Conservation (phyloP, 2,329 filamentous ascomycete species). For the Aspergillus novofumigatus region DNA sequence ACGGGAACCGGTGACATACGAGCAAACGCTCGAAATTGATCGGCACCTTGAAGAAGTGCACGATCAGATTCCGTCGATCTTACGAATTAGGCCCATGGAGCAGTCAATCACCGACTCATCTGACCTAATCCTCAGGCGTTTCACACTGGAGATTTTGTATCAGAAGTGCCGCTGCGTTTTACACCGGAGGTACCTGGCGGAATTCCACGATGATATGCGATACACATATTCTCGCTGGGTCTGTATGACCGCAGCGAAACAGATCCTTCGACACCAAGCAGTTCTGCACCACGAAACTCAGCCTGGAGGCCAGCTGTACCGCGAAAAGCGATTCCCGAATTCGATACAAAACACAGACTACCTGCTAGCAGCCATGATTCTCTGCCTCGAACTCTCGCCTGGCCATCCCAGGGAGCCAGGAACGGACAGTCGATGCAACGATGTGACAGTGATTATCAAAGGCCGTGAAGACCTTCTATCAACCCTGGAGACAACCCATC, state of each 20-base stretch:
- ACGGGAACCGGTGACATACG: slow-evolving; percentile 31
- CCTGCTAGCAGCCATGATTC: slow-evolving; percentile 57
- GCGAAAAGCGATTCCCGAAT: slow-evolving; percentile 55
- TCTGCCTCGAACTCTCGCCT: slow-evolving; percentile 46
- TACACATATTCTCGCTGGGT: slow-evolving; percentile 43
- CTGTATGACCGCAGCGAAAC: slow-evolving; percentile 47
- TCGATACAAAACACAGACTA: slow-evolving; percentile 59
- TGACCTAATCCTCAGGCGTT: slow-evolving; percentile 49
- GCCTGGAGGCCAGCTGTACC: slow-evolving; percentile 52
- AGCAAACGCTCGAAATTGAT: slow-evolving; percentile 35
- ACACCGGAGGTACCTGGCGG: slow-evolving; percentile 51
- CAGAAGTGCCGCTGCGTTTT: slow-evolving; percentile 51
- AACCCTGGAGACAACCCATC: slow-evolving; percentile 24
- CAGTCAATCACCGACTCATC: slow-evolving; percentile 47
- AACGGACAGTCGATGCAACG: slow-evolving; percentile 7
- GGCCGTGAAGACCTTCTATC: slow-evolving; percentile 21
- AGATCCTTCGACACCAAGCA: slow-evolving; percentile 48
- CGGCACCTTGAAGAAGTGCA: slow-evolving; percentile 31
- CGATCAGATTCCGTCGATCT: slow-evolving; percentile 17
- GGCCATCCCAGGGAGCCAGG: slow-evolving; percentile 9
- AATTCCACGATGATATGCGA: slow-evolving; percentile 29
- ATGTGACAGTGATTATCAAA: slow-evolving; percentile 10
- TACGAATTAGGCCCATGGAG: slow-evolving; percentile 23
- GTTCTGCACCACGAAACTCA: slow-evolving; percentile 49
- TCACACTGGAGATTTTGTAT: slow-evolving; percentile 50